A percentile compares a stretch with the other conserved stretches of the same genome.
Conservation (phyloP, 495 filamentous ascomycete genomes). For the Hypoxylon fuscum region DNA sequence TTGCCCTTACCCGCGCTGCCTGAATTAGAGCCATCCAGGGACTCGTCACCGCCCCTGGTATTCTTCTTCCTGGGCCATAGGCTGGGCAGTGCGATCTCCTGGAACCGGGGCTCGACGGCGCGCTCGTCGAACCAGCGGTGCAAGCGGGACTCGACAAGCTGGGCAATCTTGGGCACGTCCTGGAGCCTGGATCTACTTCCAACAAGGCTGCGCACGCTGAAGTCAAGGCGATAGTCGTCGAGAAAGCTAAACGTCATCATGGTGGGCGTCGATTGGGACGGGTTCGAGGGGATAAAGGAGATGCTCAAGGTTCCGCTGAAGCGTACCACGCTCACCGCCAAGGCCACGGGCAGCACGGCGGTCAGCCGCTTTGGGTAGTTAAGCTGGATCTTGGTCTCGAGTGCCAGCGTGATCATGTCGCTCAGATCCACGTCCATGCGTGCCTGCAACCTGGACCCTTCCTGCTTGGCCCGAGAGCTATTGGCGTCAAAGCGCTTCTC, state of each 20-base stretch:
- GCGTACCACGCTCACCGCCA: conserved; percentile 88
- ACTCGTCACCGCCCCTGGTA: conserved; percentile 70
- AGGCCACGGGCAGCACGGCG: conserved; percentile 90
- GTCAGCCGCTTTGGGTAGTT: conserved; percentile 91
- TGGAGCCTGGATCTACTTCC: conserved; percentile 89
- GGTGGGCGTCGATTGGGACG: conserved; percentile 66
- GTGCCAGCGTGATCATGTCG: conserved; percentile 90
- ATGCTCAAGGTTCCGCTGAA: conserved; percentile 95
- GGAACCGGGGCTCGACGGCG: conserved; percentile 93
- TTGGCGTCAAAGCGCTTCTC: conserved; percentile 56
- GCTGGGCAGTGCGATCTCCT: conserved; percentile 92
- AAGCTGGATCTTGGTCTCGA: conserved; percentile 92
- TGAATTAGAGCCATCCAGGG: conserved; percentile 47
- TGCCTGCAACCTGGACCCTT: conserved; percentile 81
- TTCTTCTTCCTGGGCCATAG: conserved; percentile 93
- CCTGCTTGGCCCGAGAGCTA: conserved; percentile 61
- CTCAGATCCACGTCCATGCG: conserved; percentile 96
- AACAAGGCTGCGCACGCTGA: conserved; percentile 89
- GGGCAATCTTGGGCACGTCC: conserved; percentile 97
- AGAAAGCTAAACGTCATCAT: conserved; percentile 94
- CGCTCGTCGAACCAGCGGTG: conserved; percentile 98
- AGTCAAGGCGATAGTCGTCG: conserved; percentile 93
- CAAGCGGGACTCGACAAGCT: conserved; percentile 87
- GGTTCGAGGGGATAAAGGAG: conserved; percentile 80
- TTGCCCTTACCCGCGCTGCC: conserved; percentile 54